Percentiles rank a stretch among this genome's conserved stretches.
phyloP scores from a whole-genome alignment of 148 eudicot species.

The Rhododendron griersonianum region DNA sequence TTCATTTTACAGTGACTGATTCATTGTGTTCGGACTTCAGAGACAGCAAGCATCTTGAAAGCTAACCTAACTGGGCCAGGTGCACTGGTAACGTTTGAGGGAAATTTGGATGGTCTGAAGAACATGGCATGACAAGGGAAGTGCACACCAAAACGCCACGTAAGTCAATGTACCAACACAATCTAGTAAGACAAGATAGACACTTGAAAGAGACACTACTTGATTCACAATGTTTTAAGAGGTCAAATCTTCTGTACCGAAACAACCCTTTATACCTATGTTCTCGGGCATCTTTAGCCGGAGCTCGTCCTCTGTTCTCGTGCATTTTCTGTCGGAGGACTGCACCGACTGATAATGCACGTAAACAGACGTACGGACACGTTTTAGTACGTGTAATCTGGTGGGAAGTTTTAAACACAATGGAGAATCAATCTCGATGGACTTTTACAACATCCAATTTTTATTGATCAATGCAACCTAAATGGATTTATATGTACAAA shows the following conservation, averaged over 20 bases:
- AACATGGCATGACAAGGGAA: background rate
- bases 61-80: background rate
- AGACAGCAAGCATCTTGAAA: background rate
- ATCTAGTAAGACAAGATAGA: background rate
- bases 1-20: background rate
- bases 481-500: background rate
- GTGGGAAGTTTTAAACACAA: too few species aligned
- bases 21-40: background rate
- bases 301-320: too few species aligned
- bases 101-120: background rate
- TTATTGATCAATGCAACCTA: background rate
- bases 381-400: too few species aligned
- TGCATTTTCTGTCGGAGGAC: too few species aligned
- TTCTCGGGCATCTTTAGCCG: too few species aligned
- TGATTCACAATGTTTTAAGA: background rate
- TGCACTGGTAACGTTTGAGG: background rate
- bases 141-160: constrained; percentile 5
- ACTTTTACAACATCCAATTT: background rate
- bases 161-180: background rate
- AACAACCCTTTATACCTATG: background rate
- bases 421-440: too few species aligned
- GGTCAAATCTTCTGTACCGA: background rate
- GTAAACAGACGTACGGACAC: background rate
- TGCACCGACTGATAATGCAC: background rate
- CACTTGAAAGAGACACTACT: background rate